Evolutionary conservation across 1,139 yeast genomes (phyloP), one percentile per base, ranked within the genome.

Genomic region (Protomyces inundatus): DNA sequence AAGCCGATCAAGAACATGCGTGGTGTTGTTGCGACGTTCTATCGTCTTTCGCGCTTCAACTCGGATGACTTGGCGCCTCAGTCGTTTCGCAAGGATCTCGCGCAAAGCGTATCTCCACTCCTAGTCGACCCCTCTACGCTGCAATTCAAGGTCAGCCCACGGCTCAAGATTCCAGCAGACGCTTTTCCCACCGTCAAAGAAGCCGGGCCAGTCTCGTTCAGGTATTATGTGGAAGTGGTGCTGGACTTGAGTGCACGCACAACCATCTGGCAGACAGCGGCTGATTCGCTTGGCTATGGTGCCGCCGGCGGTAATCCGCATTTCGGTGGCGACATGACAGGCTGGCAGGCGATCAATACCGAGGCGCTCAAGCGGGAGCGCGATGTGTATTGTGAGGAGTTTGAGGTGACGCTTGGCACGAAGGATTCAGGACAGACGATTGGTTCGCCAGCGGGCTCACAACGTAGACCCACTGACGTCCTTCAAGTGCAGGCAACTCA

Each of bases 161-260:
- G 83, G 55, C 75, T 90, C 33, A 78, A 86, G 67, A 85, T 90
- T 0, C 97, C 97, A 0, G 83, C 88, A 0, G 97, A 90, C 70
- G 85, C 89, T 0, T 89, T 90, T 72, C 95, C 97, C 0, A 88
- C 96, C 0, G 87, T 90, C 12, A 81, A 82, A 50, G 88, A 88
- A 1, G 84, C 89, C 66, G 85, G 85, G 1, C 90, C 90, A 4
- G 82, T 90, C 1, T 60, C 64, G 2, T 90, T 90, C 74, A 95
- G 88, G 71, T 90, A 90, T 73, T 88, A 87, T 71, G 78, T 90
- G 16, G 97, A 90, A 72, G 93, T 87, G 0, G 80, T 90, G 65
- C 83, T 88, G 33, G 90, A 90, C 71, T 76, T 90, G 42, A 81
- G 85, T 2, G 81, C 80, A 52, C 79, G 80, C 34, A 32, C 64